phyloP scores from a whole-genome alignment of 306 rosid genomes.

The Astragalus glycyphyllos region DNA sequence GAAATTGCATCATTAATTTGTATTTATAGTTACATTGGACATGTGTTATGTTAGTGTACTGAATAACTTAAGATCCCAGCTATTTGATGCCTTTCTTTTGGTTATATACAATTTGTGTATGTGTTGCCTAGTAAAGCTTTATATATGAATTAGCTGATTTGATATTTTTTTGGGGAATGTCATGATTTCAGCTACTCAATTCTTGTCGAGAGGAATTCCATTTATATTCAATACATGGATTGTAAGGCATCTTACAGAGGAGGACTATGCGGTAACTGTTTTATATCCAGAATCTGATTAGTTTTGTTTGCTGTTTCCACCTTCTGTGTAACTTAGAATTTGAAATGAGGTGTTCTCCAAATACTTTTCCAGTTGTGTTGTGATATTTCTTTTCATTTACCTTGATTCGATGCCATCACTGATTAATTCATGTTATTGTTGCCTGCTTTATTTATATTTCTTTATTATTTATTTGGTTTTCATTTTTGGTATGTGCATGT shows the following conservation, averaged over 20 bases:
- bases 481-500: background rate
- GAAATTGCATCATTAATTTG: too few species aligned
- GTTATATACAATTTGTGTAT: background rate
- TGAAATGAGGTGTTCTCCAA: background rate
- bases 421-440: background rate
- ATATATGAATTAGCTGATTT: conserved; percentile 11
- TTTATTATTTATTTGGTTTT: background rate
- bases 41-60: background rate
- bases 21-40: too few species aligned
- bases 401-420: conserved; percentile 2
- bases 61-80: background rate
- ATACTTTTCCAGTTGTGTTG: background rate
- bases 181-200: conserved; percentile 76
- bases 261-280: conserved; percentile 81
- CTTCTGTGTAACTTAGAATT: background rate
- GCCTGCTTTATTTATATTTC: background rate
- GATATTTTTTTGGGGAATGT: background rate
- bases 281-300: background rate
- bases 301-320: conserved; percentile 10
- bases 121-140: background rate
- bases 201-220: conserved; percentile 94
- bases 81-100: background rate
- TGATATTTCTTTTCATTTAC: background rate
- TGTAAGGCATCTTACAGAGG: conserved; percentile 82
- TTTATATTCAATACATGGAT: conserved; percentile 93